Evolutionary conservation across 2,329 filamentous ascomycete genomes (phyloP).

Genomic region (Stemphylium vesicarium): DNA sequence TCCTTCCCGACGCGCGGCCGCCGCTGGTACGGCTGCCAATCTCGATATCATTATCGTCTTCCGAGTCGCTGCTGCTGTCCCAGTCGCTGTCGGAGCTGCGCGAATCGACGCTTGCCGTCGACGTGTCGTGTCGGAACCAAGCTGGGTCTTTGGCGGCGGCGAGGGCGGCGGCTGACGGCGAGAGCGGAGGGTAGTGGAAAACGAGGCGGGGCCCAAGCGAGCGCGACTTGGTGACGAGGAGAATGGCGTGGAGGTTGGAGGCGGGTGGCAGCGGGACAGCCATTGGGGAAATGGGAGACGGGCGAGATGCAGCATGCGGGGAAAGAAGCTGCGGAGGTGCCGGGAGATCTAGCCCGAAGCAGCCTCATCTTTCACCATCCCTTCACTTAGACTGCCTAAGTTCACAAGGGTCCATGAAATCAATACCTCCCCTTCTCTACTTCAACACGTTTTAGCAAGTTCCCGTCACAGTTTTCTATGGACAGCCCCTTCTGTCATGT

Average conservation of each 20-base stretch:
- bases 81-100: conserved; percentile 46
- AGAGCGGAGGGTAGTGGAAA: conserved; percentile 52
- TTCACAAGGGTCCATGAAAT: no score
- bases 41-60: conserved; percentile 45
- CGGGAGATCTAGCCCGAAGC: conserved; percentile 28
- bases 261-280: conserved; percentile 42
- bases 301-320: conserved; percentile 7
- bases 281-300: conserved; percentile 24
- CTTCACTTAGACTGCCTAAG: no score
- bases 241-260: conserved; percentile 49
- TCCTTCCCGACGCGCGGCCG: conserved; percentile 40
- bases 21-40: conserved; percentile 44
- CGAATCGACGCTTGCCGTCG: conserved; percentile 44
- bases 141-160: conserved; percentile 41
- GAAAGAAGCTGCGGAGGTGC: conserved; percentile 12
- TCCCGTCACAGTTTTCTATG: no score
- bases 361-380: neutral
- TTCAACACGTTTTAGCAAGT: no score
- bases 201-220: conserved; percentile 50
- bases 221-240: conserved; percentile 50
- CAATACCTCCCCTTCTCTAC: no score
- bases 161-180: conserved; percentile 44
- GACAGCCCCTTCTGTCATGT: no score
- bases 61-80: conserved; percentile 45
- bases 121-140: conserved; percentile 48